Percentiles rank a stretch among this genome's conserved stretches.
These are phyloP conservation scores for Sporothrix brunneoviolacea DNA, from an alignment of 2,329 filamentous ascomycete species.

Conservation along the genomic window DNA sequence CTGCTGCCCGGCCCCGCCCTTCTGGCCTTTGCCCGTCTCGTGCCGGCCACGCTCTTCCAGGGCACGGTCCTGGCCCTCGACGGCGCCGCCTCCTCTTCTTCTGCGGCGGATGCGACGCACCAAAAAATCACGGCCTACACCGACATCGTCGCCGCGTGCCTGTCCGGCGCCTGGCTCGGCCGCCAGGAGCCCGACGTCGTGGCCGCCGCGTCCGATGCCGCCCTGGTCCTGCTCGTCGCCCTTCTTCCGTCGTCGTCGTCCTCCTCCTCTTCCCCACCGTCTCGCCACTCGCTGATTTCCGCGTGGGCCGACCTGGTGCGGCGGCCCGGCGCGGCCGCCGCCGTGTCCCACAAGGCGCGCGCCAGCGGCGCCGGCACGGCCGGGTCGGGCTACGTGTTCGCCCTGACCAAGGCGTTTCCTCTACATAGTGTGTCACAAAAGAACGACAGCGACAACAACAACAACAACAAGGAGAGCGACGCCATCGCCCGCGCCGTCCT, in stretches of 20 bases:
- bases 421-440: too few species aligned
- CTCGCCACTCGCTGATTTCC: constrained; percentile 24
- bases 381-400: constrained; percentile 47
- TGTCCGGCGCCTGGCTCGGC: constrained; percentile 38
- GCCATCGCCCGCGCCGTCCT: constrained; percentile 35
- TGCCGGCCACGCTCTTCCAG: constrained; percentile 5
- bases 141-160: neutral
- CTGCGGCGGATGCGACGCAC: constrained; percentile 17
- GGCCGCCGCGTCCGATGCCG: constrained; percentile 43
- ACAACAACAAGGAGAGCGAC: constrained; percentile 15
- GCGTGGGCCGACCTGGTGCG: constrained; percentile 42
- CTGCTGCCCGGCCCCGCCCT: constrained; percentile 26
- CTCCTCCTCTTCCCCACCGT: constrained; percentile 31
- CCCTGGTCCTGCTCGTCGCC: constrained; percentile 39
- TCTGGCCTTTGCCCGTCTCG: neutral
- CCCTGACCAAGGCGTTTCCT: constrained; percentile 44
- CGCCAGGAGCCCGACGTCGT: constrained; percentile 45
- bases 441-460: too few species aligned
- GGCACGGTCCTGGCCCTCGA: neutral
- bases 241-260: constrained; percentile 17
- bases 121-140: neutral
- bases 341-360: constrained; percentile 17
- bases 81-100: neutral
- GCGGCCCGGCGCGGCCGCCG: constrained; percentile 16
- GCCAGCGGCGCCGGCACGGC: constrained; percentile 24